A percentile compares a stretch with the other conserved stretches of the same genome.
Conservation (phyloP, 441 rosid genomes). For the Adansonia madagascariensis region DNA sequence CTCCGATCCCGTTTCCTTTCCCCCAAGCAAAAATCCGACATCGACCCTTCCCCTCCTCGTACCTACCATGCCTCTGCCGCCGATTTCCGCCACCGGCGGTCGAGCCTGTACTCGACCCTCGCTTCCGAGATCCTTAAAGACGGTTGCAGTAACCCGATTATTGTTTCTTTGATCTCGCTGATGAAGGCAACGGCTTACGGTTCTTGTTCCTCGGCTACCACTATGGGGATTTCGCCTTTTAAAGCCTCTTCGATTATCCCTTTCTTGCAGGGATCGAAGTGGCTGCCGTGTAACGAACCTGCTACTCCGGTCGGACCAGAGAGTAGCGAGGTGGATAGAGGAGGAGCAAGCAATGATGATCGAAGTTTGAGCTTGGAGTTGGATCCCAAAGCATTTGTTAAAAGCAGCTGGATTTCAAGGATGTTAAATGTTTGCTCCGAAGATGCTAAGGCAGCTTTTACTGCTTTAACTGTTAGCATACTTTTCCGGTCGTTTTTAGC, state of each 20-base stretch:
- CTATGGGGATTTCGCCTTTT: conserved; percentile 56
- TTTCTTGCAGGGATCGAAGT: conserved; percentile 70
- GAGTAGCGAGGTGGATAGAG: conserved; percentile 51
- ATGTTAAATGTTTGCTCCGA: conserved; percentile 65
- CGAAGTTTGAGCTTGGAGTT: conserved; percentile 39
- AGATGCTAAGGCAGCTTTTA: conserved; percentile 89
- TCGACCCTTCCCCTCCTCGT: conserved; percentile 40
- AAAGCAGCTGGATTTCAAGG: conserved; percentile 65
- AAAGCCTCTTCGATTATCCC: conserved; percentile 67
- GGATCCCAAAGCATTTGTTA: conserved; percentile 36
- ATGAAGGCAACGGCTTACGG: conserved; percentile 56
- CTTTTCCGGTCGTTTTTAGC: conserved; percentile 64
- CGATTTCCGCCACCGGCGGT: neutral
- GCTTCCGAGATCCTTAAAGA: conserved; percentile 57
- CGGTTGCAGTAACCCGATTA: conserved; percentile 47
- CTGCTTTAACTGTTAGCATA: conserved; percentile 78
- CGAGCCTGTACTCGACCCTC: conserved; percentile 42
- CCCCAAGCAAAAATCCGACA: conserved; percentile 44
- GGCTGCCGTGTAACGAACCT: conserved; percentile 73
- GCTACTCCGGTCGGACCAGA: conserved; percentile 34
- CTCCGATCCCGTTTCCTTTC: conserved; percentile 51
- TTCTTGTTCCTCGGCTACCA: conserved; percentile 32
- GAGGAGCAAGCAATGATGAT: conserved; percentile 40
- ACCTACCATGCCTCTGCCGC: conserved; percentile 15
- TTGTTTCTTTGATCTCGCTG: conserved; percentile 56